Percentiles rank a stretch among this genome's conserved stretches.
phyloP scores from a whole-genome alignment of 495 filamentous ascomycete species.

The Aspergillus asperescens region DNA sequence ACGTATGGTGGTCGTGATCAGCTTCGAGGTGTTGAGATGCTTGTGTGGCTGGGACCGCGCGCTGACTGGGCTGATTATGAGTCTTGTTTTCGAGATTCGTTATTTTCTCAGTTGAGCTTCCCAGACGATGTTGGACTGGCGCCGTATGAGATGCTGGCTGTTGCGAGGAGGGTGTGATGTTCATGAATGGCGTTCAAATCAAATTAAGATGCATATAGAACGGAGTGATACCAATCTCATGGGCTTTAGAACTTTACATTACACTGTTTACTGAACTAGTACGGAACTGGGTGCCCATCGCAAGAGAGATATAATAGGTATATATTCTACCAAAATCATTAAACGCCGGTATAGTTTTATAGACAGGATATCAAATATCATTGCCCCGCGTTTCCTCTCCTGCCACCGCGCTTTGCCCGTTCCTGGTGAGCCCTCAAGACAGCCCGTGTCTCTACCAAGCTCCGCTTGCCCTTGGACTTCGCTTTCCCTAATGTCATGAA shows the following conservation, averaged over 20 bases:
- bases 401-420: slow-evolving; percentile 75
- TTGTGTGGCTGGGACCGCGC: slow-evolving; percentile 49
- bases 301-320: no score
- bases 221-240: no score
- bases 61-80: slow-evolving; percentile 46
- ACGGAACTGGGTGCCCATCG: no score
- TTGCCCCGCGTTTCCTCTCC: slow-evolving; percentile 61
- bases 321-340: no score
- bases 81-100: slow-evolving; percentile 19
- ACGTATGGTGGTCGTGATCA: slow-evolving; percentile 20
- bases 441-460: slow-evolving; percentile 74
- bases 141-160: slow-evolving; percentile 29
- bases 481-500: slow-evolving; percentile 97
- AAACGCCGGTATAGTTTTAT: background rate
- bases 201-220: no score
- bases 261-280: no score
- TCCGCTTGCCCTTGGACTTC: slow-evolving; percentile 85
- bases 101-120: slow-evolving; percentile 21
- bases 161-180: slow-evolving; percentile 15
- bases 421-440: slow-evolving; percentile 77
- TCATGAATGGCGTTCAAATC: no score
- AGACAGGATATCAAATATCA: background rate
- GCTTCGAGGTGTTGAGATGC: slow-evolving; percentile 21
- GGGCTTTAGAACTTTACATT: no score
- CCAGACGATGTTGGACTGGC: slow-evolving; percentile 28